A percentile compares a stretch with the other conserved stretches of the same genome.
Conservation (phyloP, 257 asterid species). For the Echites panduratus region DNA sequence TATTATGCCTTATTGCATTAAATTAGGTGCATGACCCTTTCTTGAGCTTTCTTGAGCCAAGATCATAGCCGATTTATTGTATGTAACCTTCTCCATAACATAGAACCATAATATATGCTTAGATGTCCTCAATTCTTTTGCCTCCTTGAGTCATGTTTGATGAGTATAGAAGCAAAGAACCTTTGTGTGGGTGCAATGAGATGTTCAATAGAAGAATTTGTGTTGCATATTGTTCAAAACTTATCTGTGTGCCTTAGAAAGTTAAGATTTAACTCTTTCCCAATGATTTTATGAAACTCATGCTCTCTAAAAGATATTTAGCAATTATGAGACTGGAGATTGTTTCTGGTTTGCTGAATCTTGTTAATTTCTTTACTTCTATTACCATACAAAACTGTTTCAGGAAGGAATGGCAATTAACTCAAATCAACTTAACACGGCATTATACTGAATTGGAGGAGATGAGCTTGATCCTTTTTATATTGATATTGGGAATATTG, state of each 20-base stretch:
- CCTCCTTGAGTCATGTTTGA: neutral
- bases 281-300: neutral
- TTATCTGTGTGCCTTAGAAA: neutral
- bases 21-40: too few species aligned
- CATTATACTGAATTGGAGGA: neutral
- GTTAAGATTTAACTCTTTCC: neutral
- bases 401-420: neutral
- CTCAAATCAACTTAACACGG: neutral
- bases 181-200: neutral
- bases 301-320: neutral
- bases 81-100: neutral
- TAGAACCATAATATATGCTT: neutral
- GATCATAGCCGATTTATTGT: neutral
- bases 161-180: neutral
- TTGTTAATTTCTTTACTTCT: neutral
- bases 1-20: neutral
- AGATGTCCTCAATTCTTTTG: neutral
- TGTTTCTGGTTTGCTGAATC: neutral
- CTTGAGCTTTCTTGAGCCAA: too few species aligned
- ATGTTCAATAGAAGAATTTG: neutral
- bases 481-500: neutral
- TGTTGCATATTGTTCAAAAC: neutral
- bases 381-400: neutral
- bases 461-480: neutral
- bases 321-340: neutral